phyloP scores from a whole-genome alignment of 352 stramenopile genomes.

The Phytophthora foliorum region DNA sequence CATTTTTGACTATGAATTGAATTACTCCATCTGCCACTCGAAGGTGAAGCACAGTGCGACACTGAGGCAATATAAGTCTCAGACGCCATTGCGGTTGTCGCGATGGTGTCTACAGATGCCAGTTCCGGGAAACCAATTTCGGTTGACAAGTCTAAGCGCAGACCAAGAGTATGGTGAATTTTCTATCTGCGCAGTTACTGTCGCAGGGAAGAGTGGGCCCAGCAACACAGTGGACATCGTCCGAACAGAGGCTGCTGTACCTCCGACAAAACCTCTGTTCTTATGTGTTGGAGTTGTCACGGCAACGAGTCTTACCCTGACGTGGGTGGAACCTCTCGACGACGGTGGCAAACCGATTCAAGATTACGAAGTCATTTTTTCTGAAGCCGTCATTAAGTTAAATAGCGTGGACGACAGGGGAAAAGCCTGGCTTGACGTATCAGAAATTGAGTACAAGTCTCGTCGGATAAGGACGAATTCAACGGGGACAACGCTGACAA shows the following conservation, averaged over 20 bases:
- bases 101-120: constrained; percentile 67
- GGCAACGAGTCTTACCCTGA: constrained; percentile 70
- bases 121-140: constrained; percentile 57
- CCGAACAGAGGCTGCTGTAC: constrained; percentile 38
- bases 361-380: constrained; percentile 77
- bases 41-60: constrained; percentile 26
- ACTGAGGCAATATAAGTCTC: constrained; percentile 32
- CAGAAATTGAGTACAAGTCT: constrained; percentile 65
- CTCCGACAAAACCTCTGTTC: constrained; percentile 60
- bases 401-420: constrained; percentile 45
- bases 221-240: constrained; percentile 59
- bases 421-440: constrained; percentile 61
- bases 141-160: constrained; percentile 46
- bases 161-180: constrained; percentile 63
- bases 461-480: constrained; percentile 65
- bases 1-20: constrained; percentile 78
- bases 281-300: constrained; percentile 59
- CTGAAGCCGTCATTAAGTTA: constrained; percentile 59
- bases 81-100: constrained; percentile 42
- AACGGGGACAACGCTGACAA: constrained; percentile 39
- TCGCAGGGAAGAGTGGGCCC: constrained; percentile 56
- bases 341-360: constrained; percentile 63
- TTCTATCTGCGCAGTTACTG: constrained; percentile 58
- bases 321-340: constrained; percentile 70
- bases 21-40: constrained; percentile 39